phyloP scores from a whole-genome alignment of 805 yeast genomes.

The Candida taoyuanica region DNA sequence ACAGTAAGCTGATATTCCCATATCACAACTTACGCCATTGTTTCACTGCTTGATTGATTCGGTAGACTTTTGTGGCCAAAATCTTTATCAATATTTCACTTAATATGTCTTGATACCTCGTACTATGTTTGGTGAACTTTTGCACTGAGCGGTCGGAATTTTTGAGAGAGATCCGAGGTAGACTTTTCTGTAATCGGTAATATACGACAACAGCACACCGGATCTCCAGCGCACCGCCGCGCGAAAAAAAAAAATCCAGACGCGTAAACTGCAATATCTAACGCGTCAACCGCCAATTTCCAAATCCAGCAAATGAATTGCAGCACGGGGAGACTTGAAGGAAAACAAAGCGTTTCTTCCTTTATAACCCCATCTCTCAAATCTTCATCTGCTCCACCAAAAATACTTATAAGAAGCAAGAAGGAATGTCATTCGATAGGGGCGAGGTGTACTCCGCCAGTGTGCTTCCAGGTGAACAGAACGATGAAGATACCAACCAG shows the following conservation, averaged over 20 bases:
- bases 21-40: constrained; percentile 20
- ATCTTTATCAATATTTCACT: no score
- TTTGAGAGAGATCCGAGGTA: not conserved
- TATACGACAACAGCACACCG: no score
- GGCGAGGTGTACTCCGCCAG: constrained; percentile 71
- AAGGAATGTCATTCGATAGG: constrained; percentile 25
- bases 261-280: constrained; percentile 4
- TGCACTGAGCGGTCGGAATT: not conserved
- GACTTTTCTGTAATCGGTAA: no score
- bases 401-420: no score
- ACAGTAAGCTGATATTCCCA: not conserved
- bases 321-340: constrained; percentile 5
- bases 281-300: constrained; percentile 5
- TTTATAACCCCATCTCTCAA: no score
- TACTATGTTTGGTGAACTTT: constrained; percentile 1
- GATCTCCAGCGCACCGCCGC: no score
- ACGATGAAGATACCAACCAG: constrained; percentile 57
- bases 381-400: no score
- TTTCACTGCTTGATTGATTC: no score
- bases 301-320: constrained; percentile 15
- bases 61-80: no score
- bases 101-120: no score
- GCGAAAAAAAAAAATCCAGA: no score
- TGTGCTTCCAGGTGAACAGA: constrained; percentile 80
- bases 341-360: constrained; percentile 1